Conservation (phyloP, 345 rosid genomes). For the Rhodamnia rubescens region DNA sequence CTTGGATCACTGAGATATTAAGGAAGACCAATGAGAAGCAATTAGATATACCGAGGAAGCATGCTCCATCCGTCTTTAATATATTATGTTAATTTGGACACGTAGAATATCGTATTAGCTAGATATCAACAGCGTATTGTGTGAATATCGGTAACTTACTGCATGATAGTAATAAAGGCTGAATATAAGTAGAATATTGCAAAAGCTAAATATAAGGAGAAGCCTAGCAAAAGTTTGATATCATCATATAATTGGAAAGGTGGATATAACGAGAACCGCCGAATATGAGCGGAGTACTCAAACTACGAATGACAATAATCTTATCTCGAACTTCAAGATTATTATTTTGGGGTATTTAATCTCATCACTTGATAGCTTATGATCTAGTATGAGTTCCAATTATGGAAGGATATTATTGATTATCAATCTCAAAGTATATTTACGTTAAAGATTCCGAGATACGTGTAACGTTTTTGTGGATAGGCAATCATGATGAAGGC, state of each 20-base stretch:
- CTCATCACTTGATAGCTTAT: background rate
- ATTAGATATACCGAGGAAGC: too few relatives aligned
- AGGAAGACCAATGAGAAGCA: too few relatives aligned
- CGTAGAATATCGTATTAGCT: background rate
- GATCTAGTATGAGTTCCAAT: accelerated
- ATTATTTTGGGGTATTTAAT: background rate
- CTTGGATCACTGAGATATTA: too few relatives aligned
- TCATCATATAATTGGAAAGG: background rate
- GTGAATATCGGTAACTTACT: background rate
- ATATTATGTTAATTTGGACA: too few relatives aligned
- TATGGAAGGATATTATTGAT: background rate
- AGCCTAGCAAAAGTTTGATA: background rate
- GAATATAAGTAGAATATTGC: background rate
- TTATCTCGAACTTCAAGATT: background rate
- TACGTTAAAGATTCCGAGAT: accelerated
- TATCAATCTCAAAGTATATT: background rate
- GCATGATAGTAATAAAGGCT: background rate
- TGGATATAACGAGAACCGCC: background rate
- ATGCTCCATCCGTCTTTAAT: too few relatives aligned
- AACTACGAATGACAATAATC: accelerated
- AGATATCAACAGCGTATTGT: background rate
- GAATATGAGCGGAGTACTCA: background rate
- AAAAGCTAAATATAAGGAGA: background rate
- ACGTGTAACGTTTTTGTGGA: too few relatives aligned
- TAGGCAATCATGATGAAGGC: background rate